Evolutionary conservation across 75 land plant species (phyloP).

Genomic region (Cunninghamia lanceolata): DNA sequence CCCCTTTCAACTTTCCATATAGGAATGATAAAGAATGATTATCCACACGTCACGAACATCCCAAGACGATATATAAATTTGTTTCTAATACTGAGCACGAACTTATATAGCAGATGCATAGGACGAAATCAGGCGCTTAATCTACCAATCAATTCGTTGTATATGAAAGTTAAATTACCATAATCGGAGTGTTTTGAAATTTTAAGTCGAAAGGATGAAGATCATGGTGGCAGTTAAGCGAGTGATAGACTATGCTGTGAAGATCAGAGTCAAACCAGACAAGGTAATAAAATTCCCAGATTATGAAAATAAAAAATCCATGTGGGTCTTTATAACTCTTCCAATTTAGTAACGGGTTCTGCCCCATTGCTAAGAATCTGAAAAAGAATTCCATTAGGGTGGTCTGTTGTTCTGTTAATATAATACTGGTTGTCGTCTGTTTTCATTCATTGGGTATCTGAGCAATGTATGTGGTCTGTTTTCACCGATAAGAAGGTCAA

Average conservation of each 20-base stretch:
- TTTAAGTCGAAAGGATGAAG: conserved; percentile 51
- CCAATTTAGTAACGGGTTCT: background rate
- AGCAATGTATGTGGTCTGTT: background rate
- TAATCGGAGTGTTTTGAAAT: background rate
- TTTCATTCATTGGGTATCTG: background rate
- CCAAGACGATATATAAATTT: too few species aligned
- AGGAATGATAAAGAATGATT: too few species aligned
- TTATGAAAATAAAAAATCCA: background rate
- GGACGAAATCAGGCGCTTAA: background rate
- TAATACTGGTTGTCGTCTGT: background rate
- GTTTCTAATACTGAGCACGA: too few species aligned
- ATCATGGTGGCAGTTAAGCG: conserved; percentile 87
- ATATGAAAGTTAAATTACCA: background rate
- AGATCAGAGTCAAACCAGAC: conserved; percentile 86
- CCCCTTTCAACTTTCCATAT: too few species aligned
- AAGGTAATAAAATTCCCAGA: conserved; percentile 37
- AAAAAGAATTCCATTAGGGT: background rate
- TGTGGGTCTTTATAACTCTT: background rate
- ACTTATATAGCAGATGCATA: too few species aligned
- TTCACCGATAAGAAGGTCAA: background rate
- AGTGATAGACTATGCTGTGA: conserved; percentile 92
- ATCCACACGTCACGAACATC: too few species aligned
- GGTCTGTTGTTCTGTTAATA: background rate
- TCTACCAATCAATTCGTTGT: background rate
- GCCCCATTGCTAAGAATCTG: background rate